Percentiles rank a stretch among this genome's conserved stretches.
These are phyloP conservation scores for Spiraea crenata DNA, from an alignment of 331 rosid species.

Conservation along the genomic window DNA sequence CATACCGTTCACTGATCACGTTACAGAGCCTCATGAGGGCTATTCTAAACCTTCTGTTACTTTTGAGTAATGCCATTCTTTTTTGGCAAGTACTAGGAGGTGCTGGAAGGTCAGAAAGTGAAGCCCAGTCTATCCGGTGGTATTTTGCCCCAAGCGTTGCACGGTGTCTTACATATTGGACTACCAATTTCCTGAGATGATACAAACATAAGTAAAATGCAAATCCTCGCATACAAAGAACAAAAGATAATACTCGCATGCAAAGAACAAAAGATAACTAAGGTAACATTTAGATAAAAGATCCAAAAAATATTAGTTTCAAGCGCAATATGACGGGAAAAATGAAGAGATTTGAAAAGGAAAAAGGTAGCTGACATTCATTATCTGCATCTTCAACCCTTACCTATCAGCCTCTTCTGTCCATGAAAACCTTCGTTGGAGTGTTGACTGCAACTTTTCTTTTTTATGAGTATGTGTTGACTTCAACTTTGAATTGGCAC, in stretches of 20 bases:
- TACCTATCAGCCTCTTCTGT: constrained; percentile 93
- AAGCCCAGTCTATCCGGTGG: constrained; percentile 72
- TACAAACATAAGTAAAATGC: constrained; percentile 5
- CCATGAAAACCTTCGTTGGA: constrained; percentile 80
- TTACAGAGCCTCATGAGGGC: constrained; percentile 82
- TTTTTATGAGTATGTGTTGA: constrained; percentile 38
- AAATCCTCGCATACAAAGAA: too few relatives aligned
- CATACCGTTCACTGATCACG: constrained; percentile 67
- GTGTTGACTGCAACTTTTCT: constrained; percentile 48
- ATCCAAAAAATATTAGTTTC: too few relatives aligned
- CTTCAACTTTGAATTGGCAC: constrained; percentile 50
- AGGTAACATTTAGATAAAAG: too few relatives aligned
- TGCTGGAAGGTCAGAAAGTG: constrained; percentile 77
- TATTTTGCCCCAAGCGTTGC: constrained; percentile 67
- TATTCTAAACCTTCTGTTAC: constrained; percentile 55
- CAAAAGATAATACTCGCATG: not conserved
- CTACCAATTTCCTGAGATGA: constrained; percentile 67
- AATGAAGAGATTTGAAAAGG: not conserved
- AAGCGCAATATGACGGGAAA: not conserved
- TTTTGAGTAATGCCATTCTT: constrained; percentile 63
- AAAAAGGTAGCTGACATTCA: not conserved
- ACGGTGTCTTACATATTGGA: constrained; percentile 81
- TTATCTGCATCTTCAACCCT: constrained; percentile 13
- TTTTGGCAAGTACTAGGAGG: constrained; percentile 64
- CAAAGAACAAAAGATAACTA: not conserved